Evolutionary conservation across 768 basidiomycete species (phyloP), one percentile per base, ranked within the genome.

Genomic region (Macrocybe gigantea): DNA sequence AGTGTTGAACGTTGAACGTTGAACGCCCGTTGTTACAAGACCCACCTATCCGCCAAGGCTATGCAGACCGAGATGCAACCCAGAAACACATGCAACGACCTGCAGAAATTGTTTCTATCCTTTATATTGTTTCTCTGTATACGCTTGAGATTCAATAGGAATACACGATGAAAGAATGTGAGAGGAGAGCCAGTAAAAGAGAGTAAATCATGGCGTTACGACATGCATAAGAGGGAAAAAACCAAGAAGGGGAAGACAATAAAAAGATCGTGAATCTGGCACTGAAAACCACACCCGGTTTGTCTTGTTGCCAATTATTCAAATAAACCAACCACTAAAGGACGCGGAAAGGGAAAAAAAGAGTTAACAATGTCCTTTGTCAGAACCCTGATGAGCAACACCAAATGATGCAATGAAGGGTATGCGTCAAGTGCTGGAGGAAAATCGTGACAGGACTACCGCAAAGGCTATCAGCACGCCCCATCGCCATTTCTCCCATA

Each of bases 401-500:
- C 46, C 29, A 22, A 14, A 7, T 14, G 32, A 10, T 14, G 35
- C 13, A 31, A 15, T 9, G 6, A 32, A 38, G 22, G 9, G 13
- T 22, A 22, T 22, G 35, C 11, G 35, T 65, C 56, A 69, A 47
- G 63, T 57, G 51, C 66, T 69, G 30, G 85, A 78, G 29, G 87
- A 85, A 53, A 91, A 72, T 53, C 85, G 76, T 32, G 88, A 89
- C 8, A 92, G 79, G 44, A 91, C 64, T 14, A 91, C 81, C 0
- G 88, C 88, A 40, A 92, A 64, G 5, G 81, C 85, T 48, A 91
- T 83, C 51, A 92, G 60, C 11, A 85, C 74, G 14, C 88, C 89
- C 79, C 87, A 85, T 51, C 86, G 72, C 88, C 88, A 92, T 60
- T 89, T 89, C 61, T 91, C 86, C 79, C 80, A 86, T 7, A 91